Evolutionary conservation across 345 rosid genomes (phyloP).

Genomic region (Gossypium herbaceum): DNA sequence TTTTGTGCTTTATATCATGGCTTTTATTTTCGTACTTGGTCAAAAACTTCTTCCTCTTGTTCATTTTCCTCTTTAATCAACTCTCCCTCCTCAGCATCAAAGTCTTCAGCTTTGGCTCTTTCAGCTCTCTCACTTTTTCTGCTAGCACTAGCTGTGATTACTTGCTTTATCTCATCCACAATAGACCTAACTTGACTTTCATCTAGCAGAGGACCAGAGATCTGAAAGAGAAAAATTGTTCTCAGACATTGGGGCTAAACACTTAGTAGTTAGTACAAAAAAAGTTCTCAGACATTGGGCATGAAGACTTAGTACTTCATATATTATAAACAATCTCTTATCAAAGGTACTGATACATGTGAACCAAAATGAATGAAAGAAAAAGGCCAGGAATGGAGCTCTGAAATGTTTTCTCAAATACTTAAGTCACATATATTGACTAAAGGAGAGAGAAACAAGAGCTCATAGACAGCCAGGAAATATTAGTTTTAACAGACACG

Average conservation of each 20-base stretch:
- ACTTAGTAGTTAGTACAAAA: background rate
- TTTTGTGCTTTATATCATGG: background rate
- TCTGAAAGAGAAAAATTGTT: conserved; percentile 41
- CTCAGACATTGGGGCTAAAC: conserved; percentile 6
- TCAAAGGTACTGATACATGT: background rate
- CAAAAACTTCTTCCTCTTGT: conserved; percentile 98
- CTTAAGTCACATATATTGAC: background rate
- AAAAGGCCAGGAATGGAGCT: background rate
- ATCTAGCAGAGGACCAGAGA: conserved; percentile 73
- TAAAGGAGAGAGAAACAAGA: background rate
- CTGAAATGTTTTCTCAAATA: background rate
- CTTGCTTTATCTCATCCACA: conserved; percentile 88
- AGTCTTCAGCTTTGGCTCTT: conserved; percentile 91
- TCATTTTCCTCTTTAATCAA: conserved; percentile 98
- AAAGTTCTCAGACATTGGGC: conserved; percentile 10
- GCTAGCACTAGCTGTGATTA: conserved; percentile 91
- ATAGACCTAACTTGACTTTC: conserved; percentile 83
- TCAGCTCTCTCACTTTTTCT: conserved; percentile 91
- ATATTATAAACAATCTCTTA: background rate
- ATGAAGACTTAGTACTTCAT: conserved; percentile 6
- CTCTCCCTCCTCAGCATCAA: conserved; percentile 97
- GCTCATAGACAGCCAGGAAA: background rate
- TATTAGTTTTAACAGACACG: background rate
- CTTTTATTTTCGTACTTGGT: conserved; percentile 55
- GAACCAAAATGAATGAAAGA: background rate